phyloP scores from a whole-genome alignment of 805 yeast genomes.

The Nakazawaea siamensis region DNA sequence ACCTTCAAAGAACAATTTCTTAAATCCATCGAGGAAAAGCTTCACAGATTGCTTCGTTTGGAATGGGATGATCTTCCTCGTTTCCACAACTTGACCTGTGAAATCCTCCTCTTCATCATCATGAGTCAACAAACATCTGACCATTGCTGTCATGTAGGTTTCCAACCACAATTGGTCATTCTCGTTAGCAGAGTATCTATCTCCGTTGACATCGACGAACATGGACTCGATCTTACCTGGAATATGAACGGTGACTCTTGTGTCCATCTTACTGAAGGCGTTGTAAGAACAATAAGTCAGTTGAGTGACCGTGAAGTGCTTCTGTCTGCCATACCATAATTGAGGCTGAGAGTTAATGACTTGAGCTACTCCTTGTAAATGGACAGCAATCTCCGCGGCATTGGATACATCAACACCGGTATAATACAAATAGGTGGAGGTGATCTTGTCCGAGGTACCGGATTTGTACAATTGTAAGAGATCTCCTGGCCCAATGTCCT shows the following conservation, averaged over 20 bases:
- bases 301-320: conserved; percentile 61
- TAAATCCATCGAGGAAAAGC: conserved; percentile 57
- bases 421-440: conserved; percentile 68
- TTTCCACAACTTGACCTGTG: conserved; percentile 61
- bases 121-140: conserved; percentile 58
- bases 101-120: conserved; percentile 75
- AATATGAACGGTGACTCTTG: conserved; percentile 62
- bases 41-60: conserved; percentile 36
- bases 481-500: conserved; percentile 70
- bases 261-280: conserved; percentile 53
- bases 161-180: conserved; percentile 46
- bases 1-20: conserved; percentile 58
- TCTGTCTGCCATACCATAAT: conserved; percentile 73
- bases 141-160: conserved; percentile 61
- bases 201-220: conserved; percentile 40
- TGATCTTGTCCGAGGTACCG: conserved; percentile 35
- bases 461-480: conserved; percentile 36
- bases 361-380: conserved; percentile 58
- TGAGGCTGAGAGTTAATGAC: conserved; percentile 56
- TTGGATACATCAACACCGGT: conserved; percentile 72
- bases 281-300: conserved; percentile 64
- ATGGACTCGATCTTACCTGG: conserved; percentile 66
- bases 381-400: conserved; percentile 73
- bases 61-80: conserved; percentile 77
- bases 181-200: conserved; percentile 36